phyloP scores from a whole-genome alignment of 2,329 filamentous ascomycete genomes.

The Cladosporium phlei region DNA sequence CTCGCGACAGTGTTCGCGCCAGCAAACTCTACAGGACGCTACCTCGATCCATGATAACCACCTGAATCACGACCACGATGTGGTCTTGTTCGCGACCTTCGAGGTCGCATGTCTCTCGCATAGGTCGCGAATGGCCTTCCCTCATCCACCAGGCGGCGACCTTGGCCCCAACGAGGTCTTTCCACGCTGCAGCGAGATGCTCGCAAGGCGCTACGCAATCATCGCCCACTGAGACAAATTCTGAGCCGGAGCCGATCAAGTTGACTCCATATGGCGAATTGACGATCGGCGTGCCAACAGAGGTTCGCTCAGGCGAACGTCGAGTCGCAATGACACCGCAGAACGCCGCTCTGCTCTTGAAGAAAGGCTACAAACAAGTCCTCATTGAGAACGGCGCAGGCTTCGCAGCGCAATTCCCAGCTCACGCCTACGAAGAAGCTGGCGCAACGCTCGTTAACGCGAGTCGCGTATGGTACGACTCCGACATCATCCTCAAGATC shows the following conservation, averaged over 20 bases:
- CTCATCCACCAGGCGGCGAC: constrained; percentile 10
- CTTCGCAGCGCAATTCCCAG: constrained; percentile 67
- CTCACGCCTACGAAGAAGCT: constrained; percentile 70
- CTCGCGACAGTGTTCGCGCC: constrained; percentile 2
- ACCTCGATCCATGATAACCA: constrained; percentile 20
- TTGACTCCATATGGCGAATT: constrained; percentile 62
- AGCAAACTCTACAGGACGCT: not conserved
- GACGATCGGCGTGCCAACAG: constrained; percentile 72
- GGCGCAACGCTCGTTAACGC: constrained; percentile 72
- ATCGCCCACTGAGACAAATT: not conserved
- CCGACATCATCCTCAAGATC: constrained; percentile 81
- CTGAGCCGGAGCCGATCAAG: constrained; percentile 23
- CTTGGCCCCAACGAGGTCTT: constrained; percentile 18
- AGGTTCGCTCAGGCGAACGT: constrained; percentile 73
- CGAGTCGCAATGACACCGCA: constrained; percentile 80
- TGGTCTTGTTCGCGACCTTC: constrained; percentile 28
- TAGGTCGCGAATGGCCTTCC: constrained; percentile 9
- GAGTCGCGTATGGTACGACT: constrained; percentile 64
- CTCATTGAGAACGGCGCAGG: constrained; percentile 80
- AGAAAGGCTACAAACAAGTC: constrained; percentile 76
- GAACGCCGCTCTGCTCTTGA: constrained; percentile 75
- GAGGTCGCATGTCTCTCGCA: constrained; percentile 20
- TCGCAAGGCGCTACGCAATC: constrained; percentile 19
- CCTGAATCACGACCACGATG: constrained; percentile 17
- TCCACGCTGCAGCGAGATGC: constrained; percentile 18